Evolutionary conservation across 2,329 filamentous ascomycete genomes (phyloP), one percentile per base, ranked within the genome.

Genomic region (Huntiella moniliformis): DNA sequence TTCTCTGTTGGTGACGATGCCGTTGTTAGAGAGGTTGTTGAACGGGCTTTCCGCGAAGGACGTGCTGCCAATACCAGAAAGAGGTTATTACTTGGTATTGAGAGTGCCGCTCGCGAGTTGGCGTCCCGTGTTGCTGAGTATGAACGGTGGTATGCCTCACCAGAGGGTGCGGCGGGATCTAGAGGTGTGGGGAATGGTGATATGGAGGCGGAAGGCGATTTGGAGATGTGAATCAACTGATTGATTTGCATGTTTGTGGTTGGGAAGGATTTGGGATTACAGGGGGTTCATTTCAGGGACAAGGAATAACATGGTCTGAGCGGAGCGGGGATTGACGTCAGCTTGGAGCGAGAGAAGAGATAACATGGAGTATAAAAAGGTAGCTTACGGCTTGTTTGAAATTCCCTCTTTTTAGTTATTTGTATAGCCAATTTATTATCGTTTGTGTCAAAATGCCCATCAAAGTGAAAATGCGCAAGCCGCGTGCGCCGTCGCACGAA

Each of bases 21-120:
- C 3, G 51, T 50, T 32, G 61, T 67, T 11, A 61, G 62, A 50
- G 60, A 63, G 45, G 60, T 64, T n/a, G 53, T 67, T 40, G 63
- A 66, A 49, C 61, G 64, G 48, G 65, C 67, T 3, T 62, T 73
- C 57, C 57, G 57, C 10, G 64, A 70, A 44, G 63, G 66, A 16
- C 61, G 64, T 22, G 52, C 54, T 12, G 61, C 66, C 28, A 63
- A 67, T 51, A 62, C 59, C 51, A 60, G 62, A 43, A 61, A 64
- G 1, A 62, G 71, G 4, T 60, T 65, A 43, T 59, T 73, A 49
- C 63, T 70, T 43, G 63, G 68, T 52, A 66, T 76, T 45, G 69
- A 75, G 52, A 61, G 66, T 38, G 63, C 68, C 2, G 70, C 71
- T 10, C 65, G 67, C 55, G 68, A 74, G 57, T 61, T 76, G 31